Percentiles rank a stretch among this genome's conserved stretches.
phyloP scores from a whole-genome alignment of 179 eudicot species.

The Amaranthus tricolor region DNA sequence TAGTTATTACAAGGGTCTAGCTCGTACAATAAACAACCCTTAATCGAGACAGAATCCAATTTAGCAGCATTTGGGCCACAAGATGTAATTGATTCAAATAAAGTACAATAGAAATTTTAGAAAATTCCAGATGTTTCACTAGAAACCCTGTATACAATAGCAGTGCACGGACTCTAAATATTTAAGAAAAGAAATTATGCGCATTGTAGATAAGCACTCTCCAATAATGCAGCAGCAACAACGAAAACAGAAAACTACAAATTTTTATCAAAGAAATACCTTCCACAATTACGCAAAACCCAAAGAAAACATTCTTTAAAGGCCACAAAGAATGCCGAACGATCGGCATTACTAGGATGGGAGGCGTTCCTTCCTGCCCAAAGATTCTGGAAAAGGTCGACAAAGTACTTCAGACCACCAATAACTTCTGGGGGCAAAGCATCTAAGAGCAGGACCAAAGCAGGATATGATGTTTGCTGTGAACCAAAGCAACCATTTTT shows the following conservation, averaged over 20 bases:
- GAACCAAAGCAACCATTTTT: slow-evolving; percentile 95
- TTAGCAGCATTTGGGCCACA: too few species aligned
- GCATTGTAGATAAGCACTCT: background rate
- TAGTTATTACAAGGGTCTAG: too few species aligned
- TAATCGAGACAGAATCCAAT: too few species aligned
- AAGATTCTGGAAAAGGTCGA: slow-evolving; percentile 70
- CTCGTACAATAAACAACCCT: too few species aligned
- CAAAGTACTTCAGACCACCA: slow-evolving; percentile 53
- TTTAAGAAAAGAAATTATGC: background rate
- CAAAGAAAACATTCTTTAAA: slow-evolving; percentile 77
- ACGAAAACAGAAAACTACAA: background rate
- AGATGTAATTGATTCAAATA: background rate
- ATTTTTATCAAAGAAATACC: slow-evolving; percentile 41
- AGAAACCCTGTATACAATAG: background rate
- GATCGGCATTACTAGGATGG: slow-evolving; percentile 56
- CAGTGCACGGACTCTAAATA: background rate
- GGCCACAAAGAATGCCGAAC: slow-evolving; percentile 60
- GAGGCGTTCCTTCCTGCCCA: slow-evolving; percentile 78
- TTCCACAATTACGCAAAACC: slow-evolving; percentile 59
- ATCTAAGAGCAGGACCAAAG: slow-evolving; percentile 69
- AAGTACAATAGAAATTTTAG: background rate
- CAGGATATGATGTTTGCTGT: slow-evolving; percentile 90
- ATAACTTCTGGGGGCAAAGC: slow-evolving; percentile 55
- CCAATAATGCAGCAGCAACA: background rate
- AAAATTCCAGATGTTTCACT: background rate